phyloP scores from a whole-genome alignment of 306 rosid species.

The Ormosia emarginata region DNA sequence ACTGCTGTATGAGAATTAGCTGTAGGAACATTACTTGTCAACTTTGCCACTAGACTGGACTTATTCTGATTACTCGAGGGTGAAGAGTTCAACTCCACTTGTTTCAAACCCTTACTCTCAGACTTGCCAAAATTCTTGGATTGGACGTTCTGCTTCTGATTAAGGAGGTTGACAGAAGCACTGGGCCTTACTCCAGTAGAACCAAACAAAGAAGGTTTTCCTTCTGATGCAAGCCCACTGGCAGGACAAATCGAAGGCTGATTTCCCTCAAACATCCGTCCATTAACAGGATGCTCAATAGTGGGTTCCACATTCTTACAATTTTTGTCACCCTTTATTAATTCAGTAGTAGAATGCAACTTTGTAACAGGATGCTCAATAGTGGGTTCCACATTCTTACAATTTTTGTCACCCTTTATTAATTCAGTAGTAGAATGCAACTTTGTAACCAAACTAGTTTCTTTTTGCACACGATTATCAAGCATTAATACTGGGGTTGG shows the following conservation, averaged over 20 bases:
- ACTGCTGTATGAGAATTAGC: conserved; percentile 43
- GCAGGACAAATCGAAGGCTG: conserved; percentile 38
- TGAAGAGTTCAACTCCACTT: conserved; percentile 70
- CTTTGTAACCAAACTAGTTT: conserved; percentile 40
- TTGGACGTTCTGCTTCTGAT: conserved; percentile 46
- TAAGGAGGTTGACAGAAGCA: conserved; percentile 34
- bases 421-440: conserved; percentile 37
- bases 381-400: conserved; percentile 44
- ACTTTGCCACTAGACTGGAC: conserved; percentile 48
- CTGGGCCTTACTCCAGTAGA: conserved; percentile 45
- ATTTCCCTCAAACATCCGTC: conserved; percentile 42
- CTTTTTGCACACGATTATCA: conserved; percentile 51
- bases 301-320: conserved; percentile 44
- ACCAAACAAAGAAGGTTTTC: conserved; percentile 50
- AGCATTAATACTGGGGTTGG: conserved; percentile 84
- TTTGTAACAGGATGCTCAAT: conserved; percentile 36
- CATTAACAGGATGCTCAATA: conserved; percentile 38
- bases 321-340: conserved; percentile 42
- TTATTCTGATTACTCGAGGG: conserved; percentile 52
- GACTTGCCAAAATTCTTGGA: conserved; percentile 46
- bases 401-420: conserved; percentile 41
- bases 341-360: conserved; percentile 39
- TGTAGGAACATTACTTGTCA: conserved; percentile 47
- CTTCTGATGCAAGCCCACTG: conserved; percentile 47
- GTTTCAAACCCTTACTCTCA: conserved; percentile 56